These are phyloP conservation scores for Plasmodium chabaudi DNA, from an alignment of 169 alveolate genomes.

Conservation along the genomic window DNA sequence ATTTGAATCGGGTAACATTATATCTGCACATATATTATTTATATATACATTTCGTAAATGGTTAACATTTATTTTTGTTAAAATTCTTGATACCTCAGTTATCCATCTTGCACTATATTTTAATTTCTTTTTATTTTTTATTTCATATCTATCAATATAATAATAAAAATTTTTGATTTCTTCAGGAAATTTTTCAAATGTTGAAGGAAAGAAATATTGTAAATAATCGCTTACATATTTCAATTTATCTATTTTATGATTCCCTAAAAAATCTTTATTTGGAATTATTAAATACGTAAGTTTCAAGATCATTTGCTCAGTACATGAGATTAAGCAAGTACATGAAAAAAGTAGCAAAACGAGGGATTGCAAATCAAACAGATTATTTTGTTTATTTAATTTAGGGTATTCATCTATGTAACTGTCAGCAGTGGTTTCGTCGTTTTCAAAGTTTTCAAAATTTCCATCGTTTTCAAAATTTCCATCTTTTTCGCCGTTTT, in stretches of 20 bases:
- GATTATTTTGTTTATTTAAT: constrained; percentile 12
- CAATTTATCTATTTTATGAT: constrained; percentile 81
- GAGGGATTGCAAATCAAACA: constrained; percentile 82
- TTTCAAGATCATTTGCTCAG: constrained; percentile 77
- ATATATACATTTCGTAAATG: constrained; percentile 80
- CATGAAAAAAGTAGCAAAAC: constrained; percentile 78
- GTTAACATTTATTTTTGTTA: constrained; percentile 73
- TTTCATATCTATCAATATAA: constrained; percentile 75
- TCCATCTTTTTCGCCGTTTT: not conserved
- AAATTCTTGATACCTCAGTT: constrained; percentile 78
- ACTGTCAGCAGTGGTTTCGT: constrained; percentile 3
- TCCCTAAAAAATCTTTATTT: constrained; percentile 76
- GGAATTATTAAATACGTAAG: constrained; percentile 76
- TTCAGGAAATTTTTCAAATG: constrained; percentile 64
- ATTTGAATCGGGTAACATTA: constrained; percentile 78
- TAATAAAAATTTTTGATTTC: constrained; percentile 72
- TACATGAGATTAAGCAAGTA: constrained; percentile 8
- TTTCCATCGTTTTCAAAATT: constrained; percentile 30
- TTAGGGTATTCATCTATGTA: not conserved
- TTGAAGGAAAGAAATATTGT: constrained; percentile 64
- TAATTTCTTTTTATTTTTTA: constrained; percentile 65
- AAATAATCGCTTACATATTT: constrained; percentile 82
- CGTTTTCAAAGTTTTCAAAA: constrained; percentile 19
- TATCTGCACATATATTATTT: constrained; percentile 83
- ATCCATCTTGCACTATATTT: constrained; percentile 83